Evolutionary conservation across 2,329 filamentous ascomycete species (phyloP), one percentile per base, ranked within the genome.

Genomic region (Stagonosporopsis tanaceti): DNA sequence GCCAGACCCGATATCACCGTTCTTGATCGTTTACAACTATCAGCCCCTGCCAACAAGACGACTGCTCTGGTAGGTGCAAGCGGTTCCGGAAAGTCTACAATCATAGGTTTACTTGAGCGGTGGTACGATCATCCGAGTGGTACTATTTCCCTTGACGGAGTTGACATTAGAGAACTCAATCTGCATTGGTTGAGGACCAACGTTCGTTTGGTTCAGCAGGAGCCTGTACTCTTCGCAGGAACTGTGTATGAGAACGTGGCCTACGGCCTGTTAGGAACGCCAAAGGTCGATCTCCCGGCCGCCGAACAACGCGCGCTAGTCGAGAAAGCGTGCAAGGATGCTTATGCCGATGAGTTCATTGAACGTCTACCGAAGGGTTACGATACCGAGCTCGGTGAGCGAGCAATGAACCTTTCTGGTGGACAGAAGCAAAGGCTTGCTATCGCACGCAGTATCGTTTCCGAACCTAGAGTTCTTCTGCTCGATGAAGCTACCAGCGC

Each of bases 401-500:
- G 93, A 61, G 94, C 94, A 4, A 95, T 96, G 76, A 81, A 97
- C 53, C 84, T 98, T 9, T 96, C 91, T 47, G 95, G 95, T 73
- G 94, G 94, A 30, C 94, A 98, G 77, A 97, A 97, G 77, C 94
- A 98, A 77, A 90, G 94, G 64, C 94, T 98, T 71, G 93, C 93
- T 6, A 97, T 97, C 76, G 93, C 93, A 6, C 85, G 93, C 69
- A 93, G 93, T 34, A 87, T 97, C 57, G 91, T 97, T 37, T 93
- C 89, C 22, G 90, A 97, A 67, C 93, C 93, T 0, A 95, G 92
- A 77, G 87, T 98, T 66, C 82, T 98, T 1, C 84, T 98, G 0
- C 87, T 98, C 6, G 95, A 98, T 63, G 95, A 98, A 76, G 67
- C 67, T 12, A 98, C 94, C 0, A 94, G 90, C 44, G 93, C 93